Conservation (phyloP, 257 asterid genomes). For the Ilex aquifolium region DNA sequence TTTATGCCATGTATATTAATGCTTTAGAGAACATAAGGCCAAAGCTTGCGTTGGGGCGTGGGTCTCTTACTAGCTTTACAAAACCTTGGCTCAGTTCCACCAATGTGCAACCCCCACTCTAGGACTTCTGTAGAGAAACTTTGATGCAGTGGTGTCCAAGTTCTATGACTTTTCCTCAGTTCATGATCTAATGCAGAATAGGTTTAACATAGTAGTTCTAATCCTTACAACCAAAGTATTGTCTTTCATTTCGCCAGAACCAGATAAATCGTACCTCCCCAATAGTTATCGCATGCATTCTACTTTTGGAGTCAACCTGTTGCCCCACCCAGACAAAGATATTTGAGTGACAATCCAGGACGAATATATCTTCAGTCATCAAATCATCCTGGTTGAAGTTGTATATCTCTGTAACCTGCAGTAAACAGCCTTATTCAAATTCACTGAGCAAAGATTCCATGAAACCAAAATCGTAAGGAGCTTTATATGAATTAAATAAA, state of each 20-base stretch:
- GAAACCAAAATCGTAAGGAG: too few relatives aligned
- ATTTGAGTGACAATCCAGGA: conserved; percentile 87
- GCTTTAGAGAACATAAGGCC: neutral
- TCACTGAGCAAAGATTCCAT: neutral
- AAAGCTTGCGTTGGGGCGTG: neutral
- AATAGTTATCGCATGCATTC: conserved; percentile 60
- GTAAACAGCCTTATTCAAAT: conserved; percentile 10
- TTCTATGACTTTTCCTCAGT: neutral
- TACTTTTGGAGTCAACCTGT: conserved; percentile 61
- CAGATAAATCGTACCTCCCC: conserved; percentile 57
- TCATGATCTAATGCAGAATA: neutral
- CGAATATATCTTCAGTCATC: conserved; percentile 88
- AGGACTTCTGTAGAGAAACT: neutral
- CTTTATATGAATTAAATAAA: too few relatives aligned
- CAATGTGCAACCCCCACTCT: neutral
- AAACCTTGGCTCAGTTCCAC: neutral
- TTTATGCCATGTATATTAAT: too few relatives aligned
- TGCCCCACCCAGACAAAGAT: conserved; percentile 95
- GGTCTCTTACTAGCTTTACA: neutral
- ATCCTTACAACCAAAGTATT: too few relatives aligned
- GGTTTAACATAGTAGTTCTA: too few relatives aligned
- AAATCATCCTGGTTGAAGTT: conserved; percentile 92
- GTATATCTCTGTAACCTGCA: conserved; percentile 84
- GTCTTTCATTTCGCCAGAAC: neutral
- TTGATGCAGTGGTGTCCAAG: neutral